Percentiles rank a stretch among this genome's conserved stretches.
Evolutionary conservation across 129 eudicot genomes (phyloP).

Genomic region (Lactuca sativa): DNA sequence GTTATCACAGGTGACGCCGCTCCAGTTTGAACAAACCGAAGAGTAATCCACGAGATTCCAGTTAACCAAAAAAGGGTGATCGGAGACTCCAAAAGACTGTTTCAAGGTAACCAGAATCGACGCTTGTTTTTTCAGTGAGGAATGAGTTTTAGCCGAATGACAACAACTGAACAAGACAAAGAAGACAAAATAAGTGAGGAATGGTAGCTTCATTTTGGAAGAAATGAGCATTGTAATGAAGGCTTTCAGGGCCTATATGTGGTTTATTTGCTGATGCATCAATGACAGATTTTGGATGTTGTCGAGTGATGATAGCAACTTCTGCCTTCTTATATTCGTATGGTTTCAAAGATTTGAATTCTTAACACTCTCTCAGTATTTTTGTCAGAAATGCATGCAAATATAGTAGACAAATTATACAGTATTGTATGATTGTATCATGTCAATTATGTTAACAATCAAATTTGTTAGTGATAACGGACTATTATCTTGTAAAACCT

Average conservation of each 20-base stretch:
- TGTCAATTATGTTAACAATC: not conserved
- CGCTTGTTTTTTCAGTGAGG: constrained; percentile 45
- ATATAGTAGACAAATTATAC: not conserved
- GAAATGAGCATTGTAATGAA: constrained; percentile 15
- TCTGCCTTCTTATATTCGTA: constrained; percentile 32
- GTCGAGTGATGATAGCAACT: constrained; percentile 36
- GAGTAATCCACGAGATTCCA: constrained; percentile 46
- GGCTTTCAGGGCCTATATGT: constrained; percentile 31
- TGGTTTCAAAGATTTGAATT: constrained; percentile 30
- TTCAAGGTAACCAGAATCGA: constrained; percentile 48
- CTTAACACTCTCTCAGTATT: constrained; percentile 3
- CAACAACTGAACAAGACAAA: constrained; percentile 32
- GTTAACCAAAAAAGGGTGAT: constrained; percentile 35
- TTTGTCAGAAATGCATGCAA: constrained; percentile 22
- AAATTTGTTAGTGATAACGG: not conserved
- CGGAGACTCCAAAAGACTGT: constrained; percentile 35
- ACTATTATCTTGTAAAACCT: not conserved
- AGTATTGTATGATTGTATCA: not conserved
- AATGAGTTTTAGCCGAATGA: constrained; percentile 21
- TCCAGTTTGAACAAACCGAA: constrained; percentile 56
- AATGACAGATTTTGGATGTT: constrained; percentile 27
- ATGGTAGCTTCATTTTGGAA: constrained; percentile 30
- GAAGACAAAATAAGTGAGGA: constrained; percentile 33
- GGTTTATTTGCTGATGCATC: constrained; percentile 17
- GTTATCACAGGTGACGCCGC: constrained; percentile 47